Evolutionary conservation across 768 basidiomycete species (phyloP).

Genomic region (Mycena haematopus): DNA sequence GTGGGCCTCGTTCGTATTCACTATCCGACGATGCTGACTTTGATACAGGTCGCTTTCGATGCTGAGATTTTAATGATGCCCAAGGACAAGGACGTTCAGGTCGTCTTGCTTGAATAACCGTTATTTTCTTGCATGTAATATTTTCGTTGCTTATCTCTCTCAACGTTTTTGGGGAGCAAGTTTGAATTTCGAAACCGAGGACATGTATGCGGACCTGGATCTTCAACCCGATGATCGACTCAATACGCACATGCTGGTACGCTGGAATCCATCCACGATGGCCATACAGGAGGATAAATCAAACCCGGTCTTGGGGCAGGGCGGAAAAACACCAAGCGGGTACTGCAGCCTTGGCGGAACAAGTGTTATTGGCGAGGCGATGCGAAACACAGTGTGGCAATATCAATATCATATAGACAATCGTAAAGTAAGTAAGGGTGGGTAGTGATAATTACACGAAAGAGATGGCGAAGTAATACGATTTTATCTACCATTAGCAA

Average conservation of each 20-base stretch:
- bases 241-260: too few relatives aligned
- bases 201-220: too few relatives aligned
- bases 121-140: neutral
- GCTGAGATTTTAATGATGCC: conserved; percentile 59
- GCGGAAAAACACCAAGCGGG: too few relatives aligned
- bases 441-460: neutral
- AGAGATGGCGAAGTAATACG: neutral
- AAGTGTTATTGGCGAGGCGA: too few relatives aligned
- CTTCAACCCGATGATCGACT: too few relatives aligned
- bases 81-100: conserved; percentile 53
- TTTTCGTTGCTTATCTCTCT: neutral
- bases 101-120: conserved; percentile 43
- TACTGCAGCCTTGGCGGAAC: too few relatives aligned
- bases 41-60: conserved; percentile 47
- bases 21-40: neutral
- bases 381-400: too few relatives aligned
- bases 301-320: too few relatives aligned
- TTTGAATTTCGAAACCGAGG: too few relatives aligned
- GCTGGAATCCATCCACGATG: too few relatives aligned
- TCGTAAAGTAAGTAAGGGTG: neutral
- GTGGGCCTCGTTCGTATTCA: neutral
- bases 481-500: neutral
- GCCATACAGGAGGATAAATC: too few relatives aligned
- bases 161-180: too few relatives aligned
- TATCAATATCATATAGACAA: neutral